A percentile compares a stretch with the other conserved stretches of the same genome.
These are phyloP conservation scores for Pythium sp. DNA, from an alignment of 352 stramenopile genomes.

Conservation along the genomic window DNA sequence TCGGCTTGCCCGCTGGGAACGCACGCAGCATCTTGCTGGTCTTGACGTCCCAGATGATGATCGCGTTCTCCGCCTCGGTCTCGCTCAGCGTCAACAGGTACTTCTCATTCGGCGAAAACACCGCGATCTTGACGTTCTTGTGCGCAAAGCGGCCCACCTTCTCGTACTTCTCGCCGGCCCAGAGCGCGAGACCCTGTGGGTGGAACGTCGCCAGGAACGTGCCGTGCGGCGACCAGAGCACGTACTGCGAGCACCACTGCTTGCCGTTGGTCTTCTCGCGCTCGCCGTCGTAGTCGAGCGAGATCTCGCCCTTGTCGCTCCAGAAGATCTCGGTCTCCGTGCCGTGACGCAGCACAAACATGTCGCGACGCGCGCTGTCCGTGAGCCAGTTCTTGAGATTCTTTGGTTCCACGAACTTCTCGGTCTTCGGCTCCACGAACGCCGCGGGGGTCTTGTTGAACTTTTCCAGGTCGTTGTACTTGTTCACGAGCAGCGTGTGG, in stretches of 20 bases:
- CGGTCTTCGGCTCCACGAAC: constrained; percentile 81
- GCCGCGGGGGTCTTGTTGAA: constrained; percentile 59
- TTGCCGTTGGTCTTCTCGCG: constrained; percentile 95
- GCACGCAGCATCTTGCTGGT: constrained; percentile 83
- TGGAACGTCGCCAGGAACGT: constrained; percentile 98
- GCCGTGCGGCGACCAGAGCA: constrained; percentile 96
- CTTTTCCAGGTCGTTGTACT: constrained; percentile 88
- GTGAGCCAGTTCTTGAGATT: constrained; percentile 94
- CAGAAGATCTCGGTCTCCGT: constrained; percentile 97
- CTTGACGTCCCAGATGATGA: constrained; percentile 97
- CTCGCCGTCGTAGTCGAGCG: constrained; percentile 94
- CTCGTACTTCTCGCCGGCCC: constrained; percentile 96
- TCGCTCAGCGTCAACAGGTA: constrained; percentile 98
- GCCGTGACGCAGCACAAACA: constrained; percentile 93
- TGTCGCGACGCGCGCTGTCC: constrained; percentile 90
- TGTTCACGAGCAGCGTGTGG: constrained; percentile 93
- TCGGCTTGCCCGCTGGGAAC: constrained; percentile 80
- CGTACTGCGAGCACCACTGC: constrained; percentile 98
- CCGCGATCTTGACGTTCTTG: constrained; percentile 92
- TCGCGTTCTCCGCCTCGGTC: constrained; percentile 89
- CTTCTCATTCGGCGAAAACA: constrained; percentile 96
- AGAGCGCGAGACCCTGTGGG: constrained; percentile 95
- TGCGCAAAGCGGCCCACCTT: constrained; percentile 97
- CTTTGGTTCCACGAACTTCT: constrained; percentile 89
- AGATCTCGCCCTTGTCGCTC: constrained; percentile 88